Evolutionary conservation across 257 asterid genomes (phyloP).

Genomic region (Lycium ferocissimum): DNA sequence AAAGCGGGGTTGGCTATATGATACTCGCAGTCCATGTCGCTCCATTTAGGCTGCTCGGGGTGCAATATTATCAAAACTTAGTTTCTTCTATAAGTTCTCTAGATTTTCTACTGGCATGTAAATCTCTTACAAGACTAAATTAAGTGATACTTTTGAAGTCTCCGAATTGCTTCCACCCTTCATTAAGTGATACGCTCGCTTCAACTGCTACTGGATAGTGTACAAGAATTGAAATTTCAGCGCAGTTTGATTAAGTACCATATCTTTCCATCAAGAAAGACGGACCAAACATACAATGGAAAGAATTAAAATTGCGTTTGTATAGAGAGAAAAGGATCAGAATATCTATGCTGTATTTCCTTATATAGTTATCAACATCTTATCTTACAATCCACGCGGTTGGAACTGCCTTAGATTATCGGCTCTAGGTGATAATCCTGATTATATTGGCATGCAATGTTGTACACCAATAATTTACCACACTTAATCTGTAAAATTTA

Average conservation of each 20-base stretch:
- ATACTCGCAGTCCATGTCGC: background rate
- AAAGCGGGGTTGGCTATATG: background rate
- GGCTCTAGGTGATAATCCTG: background rate
- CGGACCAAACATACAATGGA: background rate
- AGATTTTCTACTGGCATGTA: background rate
- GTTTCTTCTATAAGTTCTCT: background rate
- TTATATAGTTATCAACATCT: no score
- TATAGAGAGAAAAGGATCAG: background rate
- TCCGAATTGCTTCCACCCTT: background rate
- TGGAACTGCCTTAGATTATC: background rate
- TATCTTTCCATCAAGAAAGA: background rate
- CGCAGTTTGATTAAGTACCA: background rate
- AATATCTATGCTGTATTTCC: background rate
- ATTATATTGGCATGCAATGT: background rate
- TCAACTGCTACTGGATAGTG: background rate
- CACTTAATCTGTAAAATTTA: background rate
- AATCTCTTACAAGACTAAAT: background rate
- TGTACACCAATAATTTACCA: background rate
- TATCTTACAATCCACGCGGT: no score
- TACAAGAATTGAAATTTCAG: background rate
- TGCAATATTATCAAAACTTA: background rate
- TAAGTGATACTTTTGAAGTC: background rate
- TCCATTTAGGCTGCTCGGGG: background rate
- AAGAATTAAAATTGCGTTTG: background rate
- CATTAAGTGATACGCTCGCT: background rate